phyloP scores from a whole-genome alignment of 352 stramenopile genomes.

The Phytophthora ohioensis region DNA sequence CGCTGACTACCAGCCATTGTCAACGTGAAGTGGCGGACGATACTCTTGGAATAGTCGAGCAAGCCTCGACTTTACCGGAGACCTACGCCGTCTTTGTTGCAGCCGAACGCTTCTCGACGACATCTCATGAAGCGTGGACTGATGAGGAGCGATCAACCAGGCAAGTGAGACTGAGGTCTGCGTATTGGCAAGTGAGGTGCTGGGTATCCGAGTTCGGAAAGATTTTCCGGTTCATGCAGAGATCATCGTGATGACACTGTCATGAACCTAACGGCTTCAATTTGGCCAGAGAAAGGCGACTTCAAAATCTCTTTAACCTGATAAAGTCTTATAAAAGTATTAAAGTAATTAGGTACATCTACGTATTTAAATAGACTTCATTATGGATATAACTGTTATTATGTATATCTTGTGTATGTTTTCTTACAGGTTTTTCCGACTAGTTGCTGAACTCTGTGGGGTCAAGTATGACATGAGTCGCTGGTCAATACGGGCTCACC shows the following conservation, averaged over 20 bases:
- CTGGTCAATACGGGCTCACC: slow-evolving; percentile 16
- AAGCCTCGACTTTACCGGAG: slow-evolving; percentile 15
- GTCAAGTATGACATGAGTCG: slow-evolving; percentile 17
- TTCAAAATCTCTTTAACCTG: neutral
- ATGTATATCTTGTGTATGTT: slow-evolving; percentile 5
- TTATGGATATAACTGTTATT: neutral
- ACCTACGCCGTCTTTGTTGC: neutral
- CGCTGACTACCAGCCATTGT: slow-evolving; percentile 15
- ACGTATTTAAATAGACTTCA: neutral
- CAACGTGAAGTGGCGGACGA: slow-evolving; percentile 16
- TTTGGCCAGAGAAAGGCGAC: slow-evolving; percentile 4
- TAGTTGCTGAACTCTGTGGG: slow-evolving; percentile 13
- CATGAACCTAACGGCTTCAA: slow-evolving; percentile 33
- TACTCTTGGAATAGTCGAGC: slow-evolving; percentile 27
- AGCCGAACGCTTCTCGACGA: neutral
- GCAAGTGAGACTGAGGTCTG: neutral
- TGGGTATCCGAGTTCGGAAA: neutral
- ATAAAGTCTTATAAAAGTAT: neutral
- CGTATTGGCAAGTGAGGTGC: slow-evolving; percentile 8
- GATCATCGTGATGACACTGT: slow-evolving; percentile 17
- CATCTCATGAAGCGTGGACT: slow-evolving; percentile 1
- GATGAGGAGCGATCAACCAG: neutral
- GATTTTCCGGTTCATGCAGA: neutral
- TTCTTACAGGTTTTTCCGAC: slow-evolving; percentile 13
- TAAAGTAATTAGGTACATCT: neutral